Evolutionary conservation across 495 filamentous ascomycete species (phyloP), one percentile per base, ranked within the genome.

Genomic region (Bacidia gigantensis): DNA sequence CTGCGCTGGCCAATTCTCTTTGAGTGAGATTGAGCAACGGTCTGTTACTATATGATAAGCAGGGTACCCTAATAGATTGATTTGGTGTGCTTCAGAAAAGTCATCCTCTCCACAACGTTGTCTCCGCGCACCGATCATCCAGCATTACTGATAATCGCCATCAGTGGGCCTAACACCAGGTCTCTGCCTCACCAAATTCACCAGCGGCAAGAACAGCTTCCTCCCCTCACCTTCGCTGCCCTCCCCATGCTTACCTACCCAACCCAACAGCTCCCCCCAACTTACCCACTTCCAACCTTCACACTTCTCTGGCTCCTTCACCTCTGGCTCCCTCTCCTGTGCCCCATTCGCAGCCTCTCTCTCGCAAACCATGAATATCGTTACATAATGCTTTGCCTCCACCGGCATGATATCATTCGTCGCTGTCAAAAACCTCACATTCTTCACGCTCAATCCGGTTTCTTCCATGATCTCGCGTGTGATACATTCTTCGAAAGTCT

Each of bases 271-370:
- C 40, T 71, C 62, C 20, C 70, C 65, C 76, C 77, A 82, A 10
- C 59, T 67, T 11, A 65, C 60, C 81, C 81, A 87, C 12, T 67
- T 59, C 83, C 83, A 87, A 1, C 61, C 65, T 32, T 72, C 72
- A 56, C 82, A 86, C 59, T 85, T 86, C 2, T 84, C 65, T 0
- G 80, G 80, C 54, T 87, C 82, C 49, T 76, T 21, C 3, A 83
- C 78, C 68, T 69, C 26, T 1, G 80, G 77, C 24, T 68, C 63
- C 29, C 29, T 35, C 29, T 35, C 29, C n/a, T n/a, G n/a, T n/a
- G n/a, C n/a, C n/a, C n/a, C n/a, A 1, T 46, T 35, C 20, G 66
- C 67, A 17, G 75, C 70, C 3, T 63, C 58, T 43, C 70, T 58
- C 26, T 43, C 50, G 40, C 72, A 76, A 2, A 58, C 53, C 58